Conservation (phyloP, 202 grass and related monocot species). For the Dendrocalamus latiflorus region DNA sequence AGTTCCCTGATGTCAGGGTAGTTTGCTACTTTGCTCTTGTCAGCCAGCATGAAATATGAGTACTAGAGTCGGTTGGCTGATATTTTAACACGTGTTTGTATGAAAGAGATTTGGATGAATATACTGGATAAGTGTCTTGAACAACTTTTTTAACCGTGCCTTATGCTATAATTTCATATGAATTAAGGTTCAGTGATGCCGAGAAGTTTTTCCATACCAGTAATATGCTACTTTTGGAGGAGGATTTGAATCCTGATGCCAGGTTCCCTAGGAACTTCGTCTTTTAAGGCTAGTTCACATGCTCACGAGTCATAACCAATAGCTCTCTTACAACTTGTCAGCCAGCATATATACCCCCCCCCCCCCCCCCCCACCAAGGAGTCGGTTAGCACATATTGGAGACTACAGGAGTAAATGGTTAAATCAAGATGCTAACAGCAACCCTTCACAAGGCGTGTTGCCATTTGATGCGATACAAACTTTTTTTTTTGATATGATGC, state of each 20-base stretch:
- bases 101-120: background rate
- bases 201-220: background rate
- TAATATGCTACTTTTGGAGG: background rate
- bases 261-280: background rate
- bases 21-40: background rate
- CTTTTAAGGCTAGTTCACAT: background rate
- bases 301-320: no score
- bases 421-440: no score
- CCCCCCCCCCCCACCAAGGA: no score
- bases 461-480: no score
- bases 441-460: no score
- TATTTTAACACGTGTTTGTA: background rate
- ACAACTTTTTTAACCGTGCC: background rate
- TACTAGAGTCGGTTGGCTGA: background rate
- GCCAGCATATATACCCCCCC: no score
- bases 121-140: background rate
- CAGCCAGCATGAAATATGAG: background rate
- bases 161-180: background rate
- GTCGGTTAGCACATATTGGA: no score
- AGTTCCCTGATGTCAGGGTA: background rate
- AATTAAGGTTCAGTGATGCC: background rate
- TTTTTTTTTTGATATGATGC: no score
- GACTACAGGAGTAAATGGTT: no score
- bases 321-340: no score
- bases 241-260: background rate